Percentiles rank a stretch among this genome's conserved stretches.
Conservation (phyloP, 2,329 filamentous ascomycete species). For the Pseudogymnoascus sp. region DNA sequence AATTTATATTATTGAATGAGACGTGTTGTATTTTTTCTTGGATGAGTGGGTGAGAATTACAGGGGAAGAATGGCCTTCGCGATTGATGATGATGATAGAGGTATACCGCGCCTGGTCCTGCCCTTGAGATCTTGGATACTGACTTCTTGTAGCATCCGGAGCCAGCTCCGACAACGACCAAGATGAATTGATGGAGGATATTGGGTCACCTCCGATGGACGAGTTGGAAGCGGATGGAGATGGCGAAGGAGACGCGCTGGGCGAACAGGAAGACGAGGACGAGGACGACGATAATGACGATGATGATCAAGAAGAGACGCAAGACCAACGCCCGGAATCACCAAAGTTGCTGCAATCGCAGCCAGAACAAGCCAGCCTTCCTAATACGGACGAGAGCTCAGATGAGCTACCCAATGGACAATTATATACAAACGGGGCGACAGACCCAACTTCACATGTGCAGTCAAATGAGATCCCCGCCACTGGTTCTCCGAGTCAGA, state of each 20-base stretch:
- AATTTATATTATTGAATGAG: not conserved
- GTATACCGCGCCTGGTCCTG: slow-evolving; percentile 14
- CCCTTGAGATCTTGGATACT: not conserved
- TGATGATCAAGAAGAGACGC: slow-evolving; percentile 49
- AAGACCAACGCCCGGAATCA: slow-evolving; percentile 23
- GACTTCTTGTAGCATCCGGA: slow-evolving; percentile 29
- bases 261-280: slow-evolving; percentile 26
- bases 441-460: slow-evolving; percentile 26
- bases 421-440: slow-evolving; percentile 20
- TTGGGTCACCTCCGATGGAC: slow-evolving; percentile 29
- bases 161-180: slow-evolving; percentile 44
- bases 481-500: slow-evolving; percentile 26
- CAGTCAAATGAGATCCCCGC: slow-evolving; percentile 23
- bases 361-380: slow-evolving; percentile 22
- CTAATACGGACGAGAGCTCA: slow-evolving; percentile 24
- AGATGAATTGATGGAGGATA: slow-evolving; percentile 51
- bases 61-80: slow-evolving; percentile 19
- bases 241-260: slow-evolving; percentile 29
- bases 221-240: slow-evolving; percentile 28
- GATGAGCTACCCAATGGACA: slow-evolving; percentile 17
- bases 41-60: not conserved
- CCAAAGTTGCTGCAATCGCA: slow-evolving; percentile 15
- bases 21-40: not conserved
- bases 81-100: slow-evolving; percentile 28
- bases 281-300: slow-evolving; percentile 36